phyloP scores from a whole-genome alignment of 2,329 filamentous ascomycete species.

The Calonectria pteridis region DNA sequence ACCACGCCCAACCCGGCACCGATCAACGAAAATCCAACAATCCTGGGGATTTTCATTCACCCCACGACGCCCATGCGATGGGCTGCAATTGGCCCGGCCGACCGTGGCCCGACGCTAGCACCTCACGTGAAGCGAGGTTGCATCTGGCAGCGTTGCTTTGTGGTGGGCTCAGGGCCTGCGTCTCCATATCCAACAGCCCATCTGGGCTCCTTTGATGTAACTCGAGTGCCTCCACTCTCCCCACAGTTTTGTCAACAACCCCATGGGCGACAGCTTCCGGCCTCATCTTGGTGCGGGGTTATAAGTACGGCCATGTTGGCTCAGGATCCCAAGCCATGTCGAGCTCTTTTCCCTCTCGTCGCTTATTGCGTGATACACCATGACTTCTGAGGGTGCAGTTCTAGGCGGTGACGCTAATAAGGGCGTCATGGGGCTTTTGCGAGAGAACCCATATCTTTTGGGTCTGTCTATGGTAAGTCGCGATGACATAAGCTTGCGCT shows the following conservation, averaged over 20 bases:
- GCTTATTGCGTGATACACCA: not conserved
- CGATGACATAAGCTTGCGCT: not conserved
- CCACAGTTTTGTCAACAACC: not conserved
- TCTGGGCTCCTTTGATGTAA: not conserved
- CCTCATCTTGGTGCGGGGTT: not conserved
- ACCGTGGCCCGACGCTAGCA: not conserved
- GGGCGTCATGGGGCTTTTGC: constrained; percentile 43
- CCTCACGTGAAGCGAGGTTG: not conserved
- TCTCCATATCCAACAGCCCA: not conserved
- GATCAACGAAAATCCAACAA: not conserved
- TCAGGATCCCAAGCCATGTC: no score
- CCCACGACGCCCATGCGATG: not conserved
- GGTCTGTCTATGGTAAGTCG: constrained; percentile 55
- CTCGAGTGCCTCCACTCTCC: not conserved
- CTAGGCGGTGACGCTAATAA: constrained; percentile 25
- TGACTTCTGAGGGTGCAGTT: not conserved
- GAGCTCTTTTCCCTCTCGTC: not conserved
- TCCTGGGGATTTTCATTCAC: not conserved
- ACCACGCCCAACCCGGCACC: not conserved
- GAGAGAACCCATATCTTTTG: constrained; percentile 58
- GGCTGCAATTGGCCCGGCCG: not conserved
- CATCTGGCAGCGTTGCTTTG: not conserved
- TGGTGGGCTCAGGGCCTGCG: not conserved
- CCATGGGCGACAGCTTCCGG: not conserved
- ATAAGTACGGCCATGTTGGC: not conserved